Evolutionary conservation across 2,329 filamentous ascomycete species (phyloP).

Genomic region (Cladosporium austrohemisphaericum): DNA sequence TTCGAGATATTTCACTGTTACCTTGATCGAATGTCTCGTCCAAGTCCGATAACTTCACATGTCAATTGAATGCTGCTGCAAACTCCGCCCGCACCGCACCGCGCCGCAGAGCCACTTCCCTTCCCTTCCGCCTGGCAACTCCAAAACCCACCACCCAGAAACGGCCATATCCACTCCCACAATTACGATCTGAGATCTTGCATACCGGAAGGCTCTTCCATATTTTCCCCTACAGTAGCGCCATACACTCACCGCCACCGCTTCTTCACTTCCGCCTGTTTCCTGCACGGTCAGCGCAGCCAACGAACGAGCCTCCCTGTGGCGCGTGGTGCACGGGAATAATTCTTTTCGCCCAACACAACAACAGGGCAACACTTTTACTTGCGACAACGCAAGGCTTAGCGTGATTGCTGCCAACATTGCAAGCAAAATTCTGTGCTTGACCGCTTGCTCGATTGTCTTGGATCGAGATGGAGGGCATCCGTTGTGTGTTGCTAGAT

Average conservation of each 20-base stretch:
- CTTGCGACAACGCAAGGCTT: not conserved
- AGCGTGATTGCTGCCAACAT: not conserved
- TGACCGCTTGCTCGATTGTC: slow-evolving; percentile 8
- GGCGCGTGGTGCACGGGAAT: not conserved
- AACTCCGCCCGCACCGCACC: slow-evolving; percentile 19
- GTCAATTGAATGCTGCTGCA: not conserved
- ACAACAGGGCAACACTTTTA: not conserved
- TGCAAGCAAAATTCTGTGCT: too few species aligned
- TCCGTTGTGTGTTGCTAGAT: slow-evolving; percentile 35
- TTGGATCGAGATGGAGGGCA: slow-evolving; percentile 24
- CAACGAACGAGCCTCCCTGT: slow-evolving; percentile 11
- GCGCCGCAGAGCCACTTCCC: slow-evolving; percentile 12
- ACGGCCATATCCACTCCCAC: slow-evolving; percentile 6
- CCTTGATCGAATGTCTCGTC: too few species aligned
- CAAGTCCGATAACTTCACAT: too few species aligned
- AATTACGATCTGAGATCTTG: slow-evolving; percentile 8
- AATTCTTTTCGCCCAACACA: not conserved
- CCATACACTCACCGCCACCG: slow-evolving; percentile 6
- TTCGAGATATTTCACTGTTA: too few species aligned
- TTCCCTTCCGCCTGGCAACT: slow-evolving; percentile 12
- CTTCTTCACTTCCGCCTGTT: slow-evolving; percentile 8
- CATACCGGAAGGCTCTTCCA: slow-evolving; percentile 5
- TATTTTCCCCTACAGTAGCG: slow-evolving; percentile 8
- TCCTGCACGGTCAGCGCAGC: slow-evolving; percentile 6
- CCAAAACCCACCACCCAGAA: not conserved